These are phyloP conservation scores for Rhizodiscina lignyota DNA, from an alignment of 495 filamentous ascomycete species.

Conservation along the genomic window DNA sequence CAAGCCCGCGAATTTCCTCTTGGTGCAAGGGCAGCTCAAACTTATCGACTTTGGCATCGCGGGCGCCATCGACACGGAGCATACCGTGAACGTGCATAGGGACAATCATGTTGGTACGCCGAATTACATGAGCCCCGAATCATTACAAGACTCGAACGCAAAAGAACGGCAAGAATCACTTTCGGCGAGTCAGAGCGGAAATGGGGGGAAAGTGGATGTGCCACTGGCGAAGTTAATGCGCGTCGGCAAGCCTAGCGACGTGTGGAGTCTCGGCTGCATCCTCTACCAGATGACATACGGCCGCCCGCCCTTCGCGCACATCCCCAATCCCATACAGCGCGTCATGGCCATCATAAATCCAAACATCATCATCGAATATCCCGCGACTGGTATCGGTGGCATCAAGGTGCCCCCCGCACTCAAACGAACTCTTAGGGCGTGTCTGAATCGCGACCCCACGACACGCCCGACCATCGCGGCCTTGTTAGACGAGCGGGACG, in stretches of 20 bases:
- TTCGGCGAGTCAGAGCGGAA: no score
- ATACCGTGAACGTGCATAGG: constrained; percentile 94
- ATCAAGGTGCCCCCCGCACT: constrained; percentile 52
- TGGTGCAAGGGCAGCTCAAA: constrained; percentile 29
- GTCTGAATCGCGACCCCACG: constrained; percentile 63
- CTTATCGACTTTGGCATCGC: constrained; percentile 72
- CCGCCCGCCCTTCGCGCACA: constrained; percentile 80
- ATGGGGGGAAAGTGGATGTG: neutral
- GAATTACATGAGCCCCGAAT: constrained; percentile 97
- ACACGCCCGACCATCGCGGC: constrained; percentile 62
- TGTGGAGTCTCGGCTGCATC: constrained; percentile 94
- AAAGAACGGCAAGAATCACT: constrained; percentile 18
- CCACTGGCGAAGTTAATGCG: constrained; percentile 54
- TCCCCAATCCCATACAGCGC: constrained; percentile 59
- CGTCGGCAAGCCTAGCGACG: constrained; percentile 84
- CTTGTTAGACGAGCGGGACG: constrained; percentile 52
- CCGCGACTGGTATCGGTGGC: constrained; percentile 55
- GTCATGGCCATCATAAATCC: constrained; percentile 82
- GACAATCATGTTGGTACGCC: constrained; percentile 90
- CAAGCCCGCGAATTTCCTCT: constrained; percentile 62
- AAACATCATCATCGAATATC: constrained; percentile 67
- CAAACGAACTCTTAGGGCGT: constrained; percentile 55
- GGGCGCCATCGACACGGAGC: constrained; percentile 77
- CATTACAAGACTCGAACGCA: constrained; percentile 72
- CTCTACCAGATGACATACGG: constrained; percentile 97